Conservation (phyloP, 257 asterid species). For the Solanum rostratum region DNA sequence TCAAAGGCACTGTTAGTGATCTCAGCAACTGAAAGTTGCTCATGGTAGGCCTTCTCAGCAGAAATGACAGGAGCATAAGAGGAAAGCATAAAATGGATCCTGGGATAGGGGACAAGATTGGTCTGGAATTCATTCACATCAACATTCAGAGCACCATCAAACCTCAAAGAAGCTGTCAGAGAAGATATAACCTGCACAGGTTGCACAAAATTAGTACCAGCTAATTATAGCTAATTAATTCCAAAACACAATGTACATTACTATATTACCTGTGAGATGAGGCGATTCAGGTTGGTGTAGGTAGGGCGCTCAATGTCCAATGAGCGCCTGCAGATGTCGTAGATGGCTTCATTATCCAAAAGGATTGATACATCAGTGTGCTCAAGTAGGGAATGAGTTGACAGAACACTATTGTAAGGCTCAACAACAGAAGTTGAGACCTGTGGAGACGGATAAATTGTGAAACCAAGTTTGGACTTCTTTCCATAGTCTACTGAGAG, state of each 20-base stretch:
- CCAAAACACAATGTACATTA: too few relatives aligned
- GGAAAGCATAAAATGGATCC: constrained; percentile 5
- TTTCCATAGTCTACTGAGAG: constrained; percentile 17
- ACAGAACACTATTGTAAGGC: constrained; percentile 15
- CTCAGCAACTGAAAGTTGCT: constrained; percentile 2
- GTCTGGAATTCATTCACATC: constrained; percentile 9
- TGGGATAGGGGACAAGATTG: constrained; percentile 4
- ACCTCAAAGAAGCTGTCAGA: constrained; percentile 5
- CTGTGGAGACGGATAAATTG: constrained; percentile 17
- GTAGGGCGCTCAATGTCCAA: constrained; percentile 15
- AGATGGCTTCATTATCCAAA: constrained; percentile 13
- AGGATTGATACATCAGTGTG: constrained; percentile 14
- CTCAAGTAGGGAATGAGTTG: constrained; percentile 17
- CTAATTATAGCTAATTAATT: not conserved
- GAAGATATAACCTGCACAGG: constrained; percentile 6
- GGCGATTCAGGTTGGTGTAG: constrained; percentile 11
- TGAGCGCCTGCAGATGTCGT: constrained; percentile 10
- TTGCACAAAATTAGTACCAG: not conserved
- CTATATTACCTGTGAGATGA: constrained; percentile 7
- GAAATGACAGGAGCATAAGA: constrained; percentile 6
- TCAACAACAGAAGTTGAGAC: constrained; percentile 18
- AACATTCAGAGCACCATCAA: constrained; percentile 7
- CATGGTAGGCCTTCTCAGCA: constrained; percentile 5
- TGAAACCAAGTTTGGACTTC: constrained; percentile 12
- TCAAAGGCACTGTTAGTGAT: constrained; percentile 8